Conservation (phyloP, 495 filamentous ascomycete genomes). For the Neurospora intermedia region DNA sequence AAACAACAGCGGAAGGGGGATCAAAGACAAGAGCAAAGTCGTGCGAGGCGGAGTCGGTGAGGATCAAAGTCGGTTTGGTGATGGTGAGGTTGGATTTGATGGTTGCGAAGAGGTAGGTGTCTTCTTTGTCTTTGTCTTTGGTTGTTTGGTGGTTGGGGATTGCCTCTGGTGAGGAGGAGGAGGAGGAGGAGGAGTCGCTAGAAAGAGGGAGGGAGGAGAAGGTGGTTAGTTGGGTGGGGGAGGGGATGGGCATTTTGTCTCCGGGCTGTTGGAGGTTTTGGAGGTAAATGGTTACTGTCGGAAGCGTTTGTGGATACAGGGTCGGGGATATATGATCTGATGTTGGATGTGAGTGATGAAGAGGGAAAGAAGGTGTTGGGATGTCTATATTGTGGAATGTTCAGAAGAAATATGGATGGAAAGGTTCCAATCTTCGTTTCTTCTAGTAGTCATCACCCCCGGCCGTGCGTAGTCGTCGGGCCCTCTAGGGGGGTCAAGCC, state of each 20-base stretch:
- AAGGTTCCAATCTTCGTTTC: not conserved
- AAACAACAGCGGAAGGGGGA: slow-evolving; percentile 18
- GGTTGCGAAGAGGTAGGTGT: slow-evolving; percentile 31
- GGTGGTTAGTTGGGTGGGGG: slow-evolving; percentile 7
- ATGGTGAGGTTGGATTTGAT: slow-evolving; percentile 39
- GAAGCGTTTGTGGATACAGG: too few relatives aligned
- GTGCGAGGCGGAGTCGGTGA: slow-evolving; percentile 16
- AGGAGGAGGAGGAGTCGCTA: not conserved
- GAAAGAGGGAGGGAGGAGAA: slow-evolving; percentile 4
- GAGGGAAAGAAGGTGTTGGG: not conserved
- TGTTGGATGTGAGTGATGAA: too few relatives aligned
- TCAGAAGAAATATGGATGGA: not conserved
- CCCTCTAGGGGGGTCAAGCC: too few relatives aligned
- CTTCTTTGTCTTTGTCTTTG: too few relatives aligned
- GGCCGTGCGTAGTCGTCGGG: not conserved
- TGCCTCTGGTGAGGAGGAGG: too few relatives aligned
- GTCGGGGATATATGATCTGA: too few relatives aligned
- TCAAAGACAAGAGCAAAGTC: slow-evolving; percentile 32
- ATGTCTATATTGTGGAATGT: not conserved
- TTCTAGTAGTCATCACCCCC: too few relatives aligned
- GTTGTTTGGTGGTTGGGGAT: not conserved
- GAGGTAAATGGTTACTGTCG: too few relatives aligned
- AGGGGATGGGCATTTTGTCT: slow-evolving; percentile 3
- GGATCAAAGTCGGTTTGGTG: slow-evolving; percentile 34
- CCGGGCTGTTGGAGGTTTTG: too few relatives aligned